These are phyloP conservation scores for Cyclotella sp. DNA, from an alignment of 108 stramenopile species.

Conservation along the genomic window DNA sequence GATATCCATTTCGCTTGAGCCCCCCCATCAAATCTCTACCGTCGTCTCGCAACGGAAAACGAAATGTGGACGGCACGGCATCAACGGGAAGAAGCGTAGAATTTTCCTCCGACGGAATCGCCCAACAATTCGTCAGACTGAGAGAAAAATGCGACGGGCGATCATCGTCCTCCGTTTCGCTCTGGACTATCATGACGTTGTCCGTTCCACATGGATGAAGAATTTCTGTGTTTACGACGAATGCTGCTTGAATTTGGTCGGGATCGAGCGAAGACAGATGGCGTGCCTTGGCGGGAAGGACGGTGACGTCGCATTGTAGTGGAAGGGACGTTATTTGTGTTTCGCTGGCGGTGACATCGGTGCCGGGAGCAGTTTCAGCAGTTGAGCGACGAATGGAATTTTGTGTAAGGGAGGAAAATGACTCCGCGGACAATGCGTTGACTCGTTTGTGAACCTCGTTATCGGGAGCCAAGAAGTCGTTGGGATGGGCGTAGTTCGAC, in stretches of 20 bases:
- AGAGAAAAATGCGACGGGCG: conserved; percentile 8
- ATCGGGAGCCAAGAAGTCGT: too few relatives aligned
- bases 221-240: background rate
- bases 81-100: conserved; percentile 11
- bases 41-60: conserved; percentile 4
- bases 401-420: too few relatives aligned
- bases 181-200: conserved; percentile 16
- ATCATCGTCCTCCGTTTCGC: too few relatives aligned
- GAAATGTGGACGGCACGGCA: conserved; percentile 23
- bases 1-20: too few relatives aligned
- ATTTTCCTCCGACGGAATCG: background rate
- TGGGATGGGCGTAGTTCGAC: too few relatives aligned
- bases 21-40: background rate
- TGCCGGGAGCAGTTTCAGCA: background rate
- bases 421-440: too few relatives aligned
- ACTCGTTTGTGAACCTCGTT: too few relatives aligned
- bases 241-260: background rate
- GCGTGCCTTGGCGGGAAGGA: conserved; percentile 7
- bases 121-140: conserved; percentile 29
- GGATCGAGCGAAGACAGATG: background rate
- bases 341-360: conserved; percentile 4
- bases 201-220: conserved; percentile 35
- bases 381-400: background rate
- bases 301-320: conserved; percentile 39
- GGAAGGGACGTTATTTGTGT: conserved; percentile 19